phyloP scores from a whole-genome alignment of 2,329 filamentous ascomycete genomes.

The Claviceps cyperi region DNA sequence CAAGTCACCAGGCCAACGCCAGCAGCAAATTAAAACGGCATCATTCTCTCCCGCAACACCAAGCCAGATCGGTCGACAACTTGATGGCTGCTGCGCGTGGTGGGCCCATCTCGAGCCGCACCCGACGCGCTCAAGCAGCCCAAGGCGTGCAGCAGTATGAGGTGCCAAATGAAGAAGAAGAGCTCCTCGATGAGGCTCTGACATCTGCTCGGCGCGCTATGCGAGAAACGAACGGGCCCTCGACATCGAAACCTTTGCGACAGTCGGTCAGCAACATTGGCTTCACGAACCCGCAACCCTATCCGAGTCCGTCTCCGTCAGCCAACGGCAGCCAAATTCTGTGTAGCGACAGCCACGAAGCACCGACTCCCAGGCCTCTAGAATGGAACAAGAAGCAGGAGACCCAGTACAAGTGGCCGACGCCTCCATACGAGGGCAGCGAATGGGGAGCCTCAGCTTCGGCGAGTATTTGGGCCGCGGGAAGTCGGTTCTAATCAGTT shows the following conservation, averaged over 20 bases:
- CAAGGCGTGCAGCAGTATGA: constrained; percentile 78
- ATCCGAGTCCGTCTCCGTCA: constrained; percentile 58
- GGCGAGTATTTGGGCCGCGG: constrained; percentile 64
- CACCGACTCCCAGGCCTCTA: constrained; percentile 53
- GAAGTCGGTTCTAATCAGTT: constrained; percentile 40
- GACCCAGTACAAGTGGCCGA: constrained; percentile 66
- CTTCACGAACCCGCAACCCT: constrained; percentile 35
- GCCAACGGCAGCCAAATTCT: constrained; percentile 66
- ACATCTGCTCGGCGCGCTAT: constrained; percentile 63
- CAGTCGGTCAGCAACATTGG: constrained; percentile 52
- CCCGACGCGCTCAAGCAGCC: constrained; percentile 58
- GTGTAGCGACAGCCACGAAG: constrained; percentile 53
- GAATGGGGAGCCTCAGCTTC: constrained; percentile 81
- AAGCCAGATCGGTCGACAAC: constrained; percentile 50
- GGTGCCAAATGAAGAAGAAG: constrained; percentile 90
- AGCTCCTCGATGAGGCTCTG: constrained; percentile 80
- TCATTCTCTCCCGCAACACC: constrained; percentile 49
- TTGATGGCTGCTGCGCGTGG: constrained; percentile 39
- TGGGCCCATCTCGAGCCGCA: constrained; percentile 62
- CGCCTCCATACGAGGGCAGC: constrained; percentile 84
- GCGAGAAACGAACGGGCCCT: constrained; percentile 48
- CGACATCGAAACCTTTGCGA: constrained; percentile 27
- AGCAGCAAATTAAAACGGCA: constrained; percentile 46
- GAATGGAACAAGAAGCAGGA: constrained; percentile 47
- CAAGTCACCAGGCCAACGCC: constrained; percentile 33